Evolutionary conservation across 2,329 filamentous ascomycete species (phyloP).

Genomic region (Zymoseptoria crescenta): DNA sequence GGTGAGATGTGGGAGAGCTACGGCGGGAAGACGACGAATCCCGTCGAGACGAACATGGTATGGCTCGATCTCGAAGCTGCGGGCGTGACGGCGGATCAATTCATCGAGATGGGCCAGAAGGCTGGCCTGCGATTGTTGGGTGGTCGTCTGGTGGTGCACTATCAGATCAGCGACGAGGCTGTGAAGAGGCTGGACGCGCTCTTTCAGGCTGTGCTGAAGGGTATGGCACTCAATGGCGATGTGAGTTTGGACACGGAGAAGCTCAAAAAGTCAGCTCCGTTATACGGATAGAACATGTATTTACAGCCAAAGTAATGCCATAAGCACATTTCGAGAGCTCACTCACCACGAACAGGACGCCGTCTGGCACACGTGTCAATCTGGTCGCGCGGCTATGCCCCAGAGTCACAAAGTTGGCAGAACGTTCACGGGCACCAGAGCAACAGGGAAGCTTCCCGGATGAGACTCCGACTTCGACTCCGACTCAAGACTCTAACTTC

Average conservation of each 20-base stretch:
- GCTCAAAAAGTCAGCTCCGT: slow-evolving; percentile 7
- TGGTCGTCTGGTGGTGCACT: slow-evolving; percentile 59
- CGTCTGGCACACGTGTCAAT: too few relatives aligned
- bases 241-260: slow-evolving; percentile 15
- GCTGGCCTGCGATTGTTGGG: slow-evolving; percentile 51
- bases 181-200: slow-evolving; percentile 49
- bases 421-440: too few relatives aligned
- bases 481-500: not conserved
- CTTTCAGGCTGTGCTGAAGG: slow-evolving; percentile 38
- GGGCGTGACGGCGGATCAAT: slow-evolving; percentile 45
- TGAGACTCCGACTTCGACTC: too few relatives aligned
- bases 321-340: too few relatives aligned
- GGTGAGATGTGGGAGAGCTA: slow-evolving; percentile 58
- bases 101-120: slow-evolving; percentile 48
- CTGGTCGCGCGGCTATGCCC: too few relatives aligned
- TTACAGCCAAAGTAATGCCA: not conserved
- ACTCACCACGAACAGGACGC: too few relatives aligned
- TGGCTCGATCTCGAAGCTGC: slow-evolving; percentile 67
- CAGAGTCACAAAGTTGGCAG: too few relatives aligned
- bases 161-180: slow-evolving; percentile 62
- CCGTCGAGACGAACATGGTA: slow-evolving; percentile 86
- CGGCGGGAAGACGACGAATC: slow-evolving; percentile 60
- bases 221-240: slow-evolving; percentile 18
- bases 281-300: not conserved
- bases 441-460: too few relatives aligned